A percentile compares a stretch with the other conserved stretches of the same genome.
phyloP scores from a whole-genome alignment of 495 filamentous ascomycete species.

The Stereocaulon alpinum region DNA sequence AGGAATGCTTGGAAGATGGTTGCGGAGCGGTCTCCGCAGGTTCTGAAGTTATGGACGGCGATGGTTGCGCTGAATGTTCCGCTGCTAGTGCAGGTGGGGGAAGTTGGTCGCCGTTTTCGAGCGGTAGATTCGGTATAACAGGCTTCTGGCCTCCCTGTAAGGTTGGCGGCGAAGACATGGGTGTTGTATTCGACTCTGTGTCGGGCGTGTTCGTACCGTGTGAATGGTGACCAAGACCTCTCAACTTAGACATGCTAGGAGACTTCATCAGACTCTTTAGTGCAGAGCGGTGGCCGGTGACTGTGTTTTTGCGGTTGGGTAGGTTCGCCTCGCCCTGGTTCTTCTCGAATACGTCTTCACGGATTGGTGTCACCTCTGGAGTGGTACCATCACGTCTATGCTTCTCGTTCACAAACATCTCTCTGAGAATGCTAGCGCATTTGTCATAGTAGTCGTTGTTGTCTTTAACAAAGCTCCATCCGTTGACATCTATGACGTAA shows the following conservation, averaged over 20 bases:
- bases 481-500: constrained; percentile 98
- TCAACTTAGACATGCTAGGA: constrained; percentile 53
- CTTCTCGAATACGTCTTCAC: constrained; percentile 17
- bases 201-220: constrained; percentile 36
- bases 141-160: constrained; percentile 29
- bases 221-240: constrained; percentile 34
- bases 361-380: constrained; percentile 19
- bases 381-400: constrained; percentile 37
- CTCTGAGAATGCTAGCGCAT: constrained; percentile 70
- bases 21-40: constrained; percentile 45
- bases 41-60: constrained; percentile 17
- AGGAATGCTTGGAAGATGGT: constrained; percentile 86
- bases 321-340: constrained; percentile 15
- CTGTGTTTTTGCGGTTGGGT: constrained; percentile 33
- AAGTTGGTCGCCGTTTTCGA: constrained; percentile 6
- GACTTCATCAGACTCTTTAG: constrained; percentile 52
- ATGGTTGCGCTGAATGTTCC: constrained; percentile 4
- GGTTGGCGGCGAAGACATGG: constrained; percentile 42
- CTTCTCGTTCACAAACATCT: constrained; percentile 76
- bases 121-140: constrained; percentile 5
- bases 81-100: constrained; percentile 17
- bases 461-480: constrained; percentile 99
- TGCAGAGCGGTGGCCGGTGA: constrained; percentile 28
- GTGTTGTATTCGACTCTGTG: constrained; percentile 30
- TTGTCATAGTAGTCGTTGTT: constrained; percentile 98